A percentile compares a stretch with the other conserved stretches of the same genome.
phyloP scores from a whole-genome alignment of 805 yeast genomes.

The Wickerhamomyces subpelliculosus region DNA sequence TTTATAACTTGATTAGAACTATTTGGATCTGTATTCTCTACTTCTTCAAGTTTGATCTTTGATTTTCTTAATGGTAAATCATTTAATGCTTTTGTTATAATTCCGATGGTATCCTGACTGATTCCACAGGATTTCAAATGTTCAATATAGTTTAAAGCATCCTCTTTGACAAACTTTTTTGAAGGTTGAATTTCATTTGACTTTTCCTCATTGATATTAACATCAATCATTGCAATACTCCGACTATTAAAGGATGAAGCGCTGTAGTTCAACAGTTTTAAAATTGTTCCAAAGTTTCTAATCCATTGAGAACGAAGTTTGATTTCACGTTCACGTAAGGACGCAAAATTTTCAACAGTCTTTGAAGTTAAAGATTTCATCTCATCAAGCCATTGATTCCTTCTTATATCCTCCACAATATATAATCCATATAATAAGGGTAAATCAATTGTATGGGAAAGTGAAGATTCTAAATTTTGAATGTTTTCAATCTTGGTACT shows the following conservation, averaged over 20 bases:
- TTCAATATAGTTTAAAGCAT: conserved; percentile 30
- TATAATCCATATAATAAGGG: conserved; percentile 70
- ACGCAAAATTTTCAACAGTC: conserved; percentile 51
- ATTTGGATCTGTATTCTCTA: conserved; percentile 1
- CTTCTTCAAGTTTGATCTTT: conserved; percentile 4
- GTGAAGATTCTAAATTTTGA: conserved; percentile 14
- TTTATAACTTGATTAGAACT: conserved; percentile 34
- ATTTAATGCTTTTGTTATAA: conserved; percentile 31
- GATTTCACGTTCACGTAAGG: conserved; percentile 49
- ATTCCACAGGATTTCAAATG: conserved; percentile 25
- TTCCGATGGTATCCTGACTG: conserved; percentile 26
- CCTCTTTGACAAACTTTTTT: conserved; percentile 16
- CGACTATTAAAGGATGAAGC: conserved; percentile 16
- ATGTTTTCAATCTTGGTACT: conserved; percentile 17
- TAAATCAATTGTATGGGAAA: conserved; percentile 47
- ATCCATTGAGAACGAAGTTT: conserved; percentile 55
- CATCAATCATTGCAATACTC: conserved; percentile 13
- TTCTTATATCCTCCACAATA: conserved; percentile 53
- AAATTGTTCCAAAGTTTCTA: conserved; percentile 46
- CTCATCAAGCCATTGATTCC: conserved; percentile 45
- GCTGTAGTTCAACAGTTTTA: conserved; percentile 27
- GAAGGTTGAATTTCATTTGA: too few relatives aligned
- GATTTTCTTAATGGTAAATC: conserved; percentile 25
- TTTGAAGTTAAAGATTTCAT: conserved; percentile 23
- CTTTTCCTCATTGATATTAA: conserved; percentile 8